Base-by-base conservation (phyloP, 139 green algal species). In the Yamagishiella unicocca region DNA sequence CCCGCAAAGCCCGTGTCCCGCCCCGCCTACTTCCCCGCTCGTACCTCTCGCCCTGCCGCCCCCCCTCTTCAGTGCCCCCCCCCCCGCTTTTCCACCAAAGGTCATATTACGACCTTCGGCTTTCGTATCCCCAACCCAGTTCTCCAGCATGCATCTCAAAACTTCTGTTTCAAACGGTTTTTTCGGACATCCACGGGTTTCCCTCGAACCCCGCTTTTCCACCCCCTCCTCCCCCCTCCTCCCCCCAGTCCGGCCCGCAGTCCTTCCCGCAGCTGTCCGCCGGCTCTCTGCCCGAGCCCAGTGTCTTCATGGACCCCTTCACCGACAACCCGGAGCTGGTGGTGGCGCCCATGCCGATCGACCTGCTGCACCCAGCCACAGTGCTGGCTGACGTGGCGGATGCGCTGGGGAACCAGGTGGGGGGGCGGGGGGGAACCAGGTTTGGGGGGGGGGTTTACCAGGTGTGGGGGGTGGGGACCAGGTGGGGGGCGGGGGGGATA, bases 251-350 rank as follows among this genome's bases (percentile, higher is more conserved):
- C 7, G 37, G 4, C 68, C 38, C 70, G 22, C 38, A 78, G 38
- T 27, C 70, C 42, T 25, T 54, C 70, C 40, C 27, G 38, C 70
- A 78, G 4, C 38, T 78, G 17, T 38, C 42, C 54, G 38, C 21
- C 1, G 12, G 9, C 38, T 4, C 42, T 38, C 38, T 12, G 42
- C 1, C 27, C 70, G 42, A 24, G 31, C 35, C 76, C 22, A 19
- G 24, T 22, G 8, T 43, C 29, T 25, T 50, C 42, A 10, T 53
- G 77, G 55, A 70, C 9, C 79, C 61, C 61, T 42, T 14, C 40
- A 14, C 7, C 40, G 79, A 62, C 19, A 87, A 50, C 19, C 81
- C 81, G 21, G 81, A 87, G 81, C 64, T 87, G 81, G 45, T 71
- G 81, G 81, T 87, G 64, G 21, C 7, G 38, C 64, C 27, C 12